Evolutionary conservation across 306 rosid species (phyloP), one percentile per base, ranked within the genome.

Genomic region (Spatholobus suberectus): DNA sequence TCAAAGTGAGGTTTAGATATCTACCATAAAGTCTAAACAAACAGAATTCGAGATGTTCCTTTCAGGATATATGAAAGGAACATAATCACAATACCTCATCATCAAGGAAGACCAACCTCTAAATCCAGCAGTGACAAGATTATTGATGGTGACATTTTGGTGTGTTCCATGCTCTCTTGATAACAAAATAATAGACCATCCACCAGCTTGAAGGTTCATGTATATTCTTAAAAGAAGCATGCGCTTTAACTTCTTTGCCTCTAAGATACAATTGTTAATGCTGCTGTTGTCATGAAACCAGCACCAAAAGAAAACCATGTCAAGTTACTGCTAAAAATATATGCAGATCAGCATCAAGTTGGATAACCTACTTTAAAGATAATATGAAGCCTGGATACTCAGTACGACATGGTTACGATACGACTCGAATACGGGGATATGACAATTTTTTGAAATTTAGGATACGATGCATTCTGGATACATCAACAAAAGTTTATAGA

Each of bases 141-240:
- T 46, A 77, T 86, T 76, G 20, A 57, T 67, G n/a, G 94, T 89
- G 71, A 85, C 83, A 81, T 91, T 91, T 78, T 78, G 81, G 62
- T 71, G 76, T 66, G 44, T 85, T 46, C 13, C 73, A 0, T 86
- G 81, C 72, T 85, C 90, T 85, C 97, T 91, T 55, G 98, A 93
- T 46, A 93, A 58, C 84, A 95, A 88, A 78, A 87, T 84, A 77
- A 91, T 72, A n/a, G 94, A 85, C 98, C 98, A 95, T 6, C 97
- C 91, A 34, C 84, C 73, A 82, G 88, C 85, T 78, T 85, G 81
- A 73, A 95, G 91, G 75, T 91, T 87, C 82, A 2, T 81, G 88
- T 72, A 90, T 49, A 93, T 47, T 85, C 82, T 76, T 68, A 89
- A 77, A 70, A 91, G 61, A 76, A 82, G 69, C 81, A n/a, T 40